These are phyloP conservation scores for Phytophthora colocasiae DNA, from an alignment of 352 stramenopile species.

Conservation along the genomic window DNA sequence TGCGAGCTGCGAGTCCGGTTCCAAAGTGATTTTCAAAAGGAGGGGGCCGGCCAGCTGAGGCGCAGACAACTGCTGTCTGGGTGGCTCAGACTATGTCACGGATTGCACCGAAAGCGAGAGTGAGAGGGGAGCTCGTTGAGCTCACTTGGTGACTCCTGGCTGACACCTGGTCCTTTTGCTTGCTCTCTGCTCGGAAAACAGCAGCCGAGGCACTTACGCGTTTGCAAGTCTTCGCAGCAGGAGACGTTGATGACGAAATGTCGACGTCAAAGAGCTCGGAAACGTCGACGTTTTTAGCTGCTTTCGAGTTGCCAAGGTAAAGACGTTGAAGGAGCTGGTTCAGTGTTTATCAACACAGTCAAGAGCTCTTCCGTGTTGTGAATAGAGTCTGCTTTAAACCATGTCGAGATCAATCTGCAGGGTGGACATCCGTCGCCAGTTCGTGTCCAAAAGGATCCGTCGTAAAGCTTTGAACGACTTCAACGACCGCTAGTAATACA, in stretches of 20 bases:
- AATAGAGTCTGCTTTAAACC: slow-evolving; percentile 11
- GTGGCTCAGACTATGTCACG: slow-evolving; percentile 46
- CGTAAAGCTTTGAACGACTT: slow-evolving; percentile 16
- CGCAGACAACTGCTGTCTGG: slow-evolving; percentile 32
- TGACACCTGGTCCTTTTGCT: slow-evolving; percentile 17
- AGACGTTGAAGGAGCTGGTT: slow-evolving; percentile 4
- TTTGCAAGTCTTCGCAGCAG: not conserved
- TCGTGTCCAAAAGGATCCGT: slow-evolving; percentile 9
- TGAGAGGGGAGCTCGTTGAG: slow-evolving; percentile 13
- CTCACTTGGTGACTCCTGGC: not conserved
- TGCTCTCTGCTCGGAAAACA: slow-evolving; percentile 27
- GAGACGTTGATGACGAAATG: slow-evolving; percentile 19
- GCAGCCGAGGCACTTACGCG: slow-evolving; percentile 24
- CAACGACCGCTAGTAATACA: not conserved
- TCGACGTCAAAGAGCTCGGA: slow-evolving; percentile 2
- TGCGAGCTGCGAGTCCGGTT: slow-evolving; percentile 20
- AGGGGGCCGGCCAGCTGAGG: slow-evolving; percentile 15
- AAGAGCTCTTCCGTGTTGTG: not conserved
- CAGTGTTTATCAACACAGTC: not conserved
- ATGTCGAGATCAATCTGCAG: too few species aligned
- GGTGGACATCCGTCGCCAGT: slow-evolving; percentile 9
- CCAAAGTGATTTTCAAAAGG: slow-evolving; percentile 36
- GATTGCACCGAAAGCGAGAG: slow-evolving; percentile 44
- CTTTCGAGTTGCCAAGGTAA: slow-evolving; percentile 11
- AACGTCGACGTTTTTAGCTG: not conserved